Evolutionary conservation across 495 filamentous ascomycete genomes (phyloP).

Genomic region (Talaromyces stipitatus): DNA sequence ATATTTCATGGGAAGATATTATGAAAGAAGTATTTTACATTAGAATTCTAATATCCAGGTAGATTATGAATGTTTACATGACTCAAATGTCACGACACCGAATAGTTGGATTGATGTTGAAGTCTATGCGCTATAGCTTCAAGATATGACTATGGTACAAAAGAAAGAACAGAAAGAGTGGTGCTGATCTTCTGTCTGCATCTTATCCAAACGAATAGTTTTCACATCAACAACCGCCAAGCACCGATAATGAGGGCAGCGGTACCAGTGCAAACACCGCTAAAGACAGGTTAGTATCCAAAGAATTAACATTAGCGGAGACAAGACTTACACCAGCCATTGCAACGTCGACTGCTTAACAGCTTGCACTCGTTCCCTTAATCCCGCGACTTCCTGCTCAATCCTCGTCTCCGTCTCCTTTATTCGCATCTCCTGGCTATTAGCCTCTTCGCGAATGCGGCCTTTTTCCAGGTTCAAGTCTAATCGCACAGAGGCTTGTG

Average conservation of each 20-base stretch:
- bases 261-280: slow-evolving; percentile 89
- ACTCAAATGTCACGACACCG: too few relatives aligned
- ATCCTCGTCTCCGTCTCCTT: slow-evolving; percentile 98
- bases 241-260: slow-evolving; percentile 92
- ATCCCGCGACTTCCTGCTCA: slow-evolving; percentile 90
- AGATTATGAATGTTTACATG: too few relatives aligned
- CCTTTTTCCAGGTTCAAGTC: slow-evolving; percentile 98
- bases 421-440: slow-evolving; percentile 94
- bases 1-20: not conserved
- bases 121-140: too few relatives aligned
- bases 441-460: slow-evolving; percentile 91
- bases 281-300: slow-evolving; percentile 13
- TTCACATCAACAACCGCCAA: slow-evolving; percentile 74
- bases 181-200: slow-evolving; percentile 8
- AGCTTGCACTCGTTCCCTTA: slow-evolving; percentile 86
- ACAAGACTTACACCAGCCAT: slow-evolving; percentile 71
- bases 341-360: slow-evolving; percentile 97
- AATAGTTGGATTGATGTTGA: too few relatives aligned
- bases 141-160: slow-evolving; percentile 14
- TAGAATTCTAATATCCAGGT: not conserved
- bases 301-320: not conserved
- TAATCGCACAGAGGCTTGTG: slow-evolving; percentile 82
- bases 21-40: not conserved
- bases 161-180: slow-evolving; percentile 9
- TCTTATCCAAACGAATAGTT: slow-evolving; percentile 10